Percentiles rank a stretch among this genome's conserved stretches.
Conservation (phyloP, 352 stramenopile genomes). For the Pythium sp. region DNA sequence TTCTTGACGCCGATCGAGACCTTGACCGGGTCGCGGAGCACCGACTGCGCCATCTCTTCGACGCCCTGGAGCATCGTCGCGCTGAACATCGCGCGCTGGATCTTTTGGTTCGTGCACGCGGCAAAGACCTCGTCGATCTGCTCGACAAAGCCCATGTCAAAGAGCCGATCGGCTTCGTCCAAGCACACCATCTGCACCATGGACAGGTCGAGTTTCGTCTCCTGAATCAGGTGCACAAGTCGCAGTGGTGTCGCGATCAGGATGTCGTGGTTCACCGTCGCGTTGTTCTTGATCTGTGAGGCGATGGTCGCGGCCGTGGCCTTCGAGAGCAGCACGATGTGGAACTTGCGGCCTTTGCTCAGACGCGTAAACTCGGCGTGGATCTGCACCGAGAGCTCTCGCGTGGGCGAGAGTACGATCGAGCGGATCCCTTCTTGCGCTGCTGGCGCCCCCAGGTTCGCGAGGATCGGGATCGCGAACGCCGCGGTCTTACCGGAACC, state of each 20-base stretch:
- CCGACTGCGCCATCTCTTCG: constrained; percentile 93
- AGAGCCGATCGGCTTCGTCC: constrained; percentile 98
- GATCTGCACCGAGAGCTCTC: constrained; percentile 97
- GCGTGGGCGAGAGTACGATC: constrained; percentile 95
- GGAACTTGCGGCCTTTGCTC: constrained; percentile 81
- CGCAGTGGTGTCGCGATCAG: constrained; percentile 96
- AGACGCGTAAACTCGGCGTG: constrained; percentile 94
- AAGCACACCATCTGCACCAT: constrained; percentile 94
- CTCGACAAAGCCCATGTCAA: constrained; percentile 95
- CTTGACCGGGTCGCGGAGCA: constrained; percentile 96
- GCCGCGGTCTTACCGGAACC: constrained; percentile 97
- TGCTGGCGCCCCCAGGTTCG: constrained; percentile 60
- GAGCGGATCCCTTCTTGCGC: constrained; percentile 81
- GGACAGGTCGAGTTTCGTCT: constrained; percentile 78
- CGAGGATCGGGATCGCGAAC: constrained; percentile 95
- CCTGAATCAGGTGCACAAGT: constrained; percentile 90
- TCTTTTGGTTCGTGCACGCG: constrained; percentile 78
- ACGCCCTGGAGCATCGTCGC: constrained; percentile 96
- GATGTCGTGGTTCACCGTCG: constrained; percentile 89
- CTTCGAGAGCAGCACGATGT: constrained; percentile 91
- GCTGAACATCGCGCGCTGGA: constrained; percentile 96
- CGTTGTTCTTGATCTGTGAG: constrained; percentile 77
- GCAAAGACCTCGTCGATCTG: constrained; percentile 98
- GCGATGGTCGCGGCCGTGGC: constrained; percentile 83
- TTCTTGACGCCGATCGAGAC: constrained; percentile 93